phyloP scores from a whole-genome alignment of 352 stramenopile species.

The Salisapilia sapeloensis region DNA sequence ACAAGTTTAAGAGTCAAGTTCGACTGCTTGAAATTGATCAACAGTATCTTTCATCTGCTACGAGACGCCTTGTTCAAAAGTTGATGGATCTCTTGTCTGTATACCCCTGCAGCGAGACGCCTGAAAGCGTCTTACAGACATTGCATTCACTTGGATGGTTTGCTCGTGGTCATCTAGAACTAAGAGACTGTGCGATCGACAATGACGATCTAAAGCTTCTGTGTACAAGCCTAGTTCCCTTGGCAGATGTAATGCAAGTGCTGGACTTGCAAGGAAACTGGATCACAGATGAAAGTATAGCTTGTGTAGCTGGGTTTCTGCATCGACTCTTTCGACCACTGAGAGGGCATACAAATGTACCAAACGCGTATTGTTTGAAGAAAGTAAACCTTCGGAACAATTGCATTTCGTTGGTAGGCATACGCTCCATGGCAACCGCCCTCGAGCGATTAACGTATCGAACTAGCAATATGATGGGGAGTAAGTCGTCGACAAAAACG shows the following conservation, averaged over 20 bases:
- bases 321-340: conserved; percentile 6
- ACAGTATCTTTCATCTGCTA: background rate
- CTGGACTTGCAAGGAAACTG: conserved; percentile 47
- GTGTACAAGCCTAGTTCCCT: conserved; percentile 15
- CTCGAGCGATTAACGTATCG: conserved; percentile 15
- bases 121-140: too few relatives aligned
- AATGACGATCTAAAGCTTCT: conserved; percentile 29
- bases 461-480: conserved; percentile 5
- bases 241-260: conserved; percentile 3
- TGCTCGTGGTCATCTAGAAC: conserved; percentile 10
- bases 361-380: conserved; percentile 3
- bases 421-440: conserved; percentile 26
- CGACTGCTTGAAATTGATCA: background rate
- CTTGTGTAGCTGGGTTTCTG: conserved; percentile 13
- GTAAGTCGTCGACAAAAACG: conserved; percentile 21
- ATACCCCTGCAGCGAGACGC: too few relatives aligned
- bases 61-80: too few relatives aligned
- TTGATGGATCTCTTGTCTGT: too few relatives aligned
- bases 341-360: background rate
- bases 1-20: conserved; percentile 22
- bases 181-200: conserved; percentile 28
- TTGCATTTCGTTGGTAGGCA: conserved; percentile 42
- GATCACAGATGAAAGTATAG: conserved; percentile 30
- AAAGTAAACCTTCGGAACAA: conserved; percentile 58
- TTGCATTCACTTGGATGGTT: conserved; percentile 10